phyloP scores from a whole-genome alignment of 371 early-diverging fungal species.

The Smittium mucronatum region DNA sequence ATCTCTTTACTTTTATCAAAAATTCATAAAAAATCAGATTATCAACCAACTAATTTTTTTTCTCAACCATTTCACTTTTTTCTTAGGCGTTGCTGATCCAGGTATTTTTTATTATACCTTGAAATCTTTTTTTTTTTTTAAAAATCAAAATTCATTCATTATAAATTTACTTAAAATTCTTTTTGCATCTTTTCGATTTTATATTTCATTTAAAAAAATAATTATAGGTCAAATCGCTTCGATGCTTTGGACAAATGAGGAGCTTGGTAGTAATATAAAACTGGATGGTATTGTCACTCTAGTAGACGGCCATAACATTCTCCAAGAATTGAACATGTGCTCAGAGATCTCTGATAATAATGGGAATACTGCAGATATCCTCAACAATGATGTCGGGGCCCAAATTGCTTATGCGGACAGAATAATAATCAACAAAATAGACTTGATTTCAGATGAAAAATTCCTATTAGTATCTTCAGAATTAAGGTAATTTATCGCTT shows the following conservation, averaged over 20 bases:
- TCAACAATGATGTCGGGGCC: constrained; percentile 40
- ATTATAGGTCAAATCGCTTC: constrained; percentile 72
- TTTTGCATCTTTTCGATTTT: too few species aligned
- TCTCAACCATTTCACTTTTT: too few species aligned
- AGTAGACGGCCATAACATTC: constrained; percentile 76
- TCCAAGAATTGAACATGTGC: constrained; percentile 29
- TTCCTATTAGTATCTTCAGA: constrained; percentile 38
- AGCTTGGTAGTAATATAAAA: constrained; percentile 70
- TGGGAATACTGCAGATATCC: constrained; percentile 19
- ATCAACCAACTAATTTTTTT: too few species aligned
- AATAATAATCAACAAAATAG: constrained; percentile 87
- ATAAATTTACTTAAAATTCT: too few species aligned
- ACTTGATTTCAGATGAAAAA: constrained; percentile 46
- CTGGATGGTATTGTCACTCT: constrained; percentile 89
- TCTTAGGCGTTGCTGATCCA: constrained; percentile 69
- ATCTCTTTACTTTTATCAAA: too few species aligned
- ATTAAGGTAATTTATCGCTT: constrained; percentile 17
- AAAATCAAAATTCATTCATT: too few species aligned
- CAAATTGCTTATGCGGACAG: constrained; percentile 94
- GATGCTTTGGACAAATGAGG: constrained; percentile 96
- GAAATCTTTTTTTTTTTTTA: background rate
- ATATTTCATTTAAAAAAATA: constrained; percentile 14
- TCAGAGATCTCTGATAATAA: background rate
- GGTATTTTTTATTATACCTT: constrained; percentile 17
- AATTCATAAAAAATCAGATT: too few species aligned